Evolutionary conservation across 768 basidiomycete genomes (phyloP), one percentile per base, ranked within the genome.

Genomic region (Termitomyces eurrhizus): DNA sequence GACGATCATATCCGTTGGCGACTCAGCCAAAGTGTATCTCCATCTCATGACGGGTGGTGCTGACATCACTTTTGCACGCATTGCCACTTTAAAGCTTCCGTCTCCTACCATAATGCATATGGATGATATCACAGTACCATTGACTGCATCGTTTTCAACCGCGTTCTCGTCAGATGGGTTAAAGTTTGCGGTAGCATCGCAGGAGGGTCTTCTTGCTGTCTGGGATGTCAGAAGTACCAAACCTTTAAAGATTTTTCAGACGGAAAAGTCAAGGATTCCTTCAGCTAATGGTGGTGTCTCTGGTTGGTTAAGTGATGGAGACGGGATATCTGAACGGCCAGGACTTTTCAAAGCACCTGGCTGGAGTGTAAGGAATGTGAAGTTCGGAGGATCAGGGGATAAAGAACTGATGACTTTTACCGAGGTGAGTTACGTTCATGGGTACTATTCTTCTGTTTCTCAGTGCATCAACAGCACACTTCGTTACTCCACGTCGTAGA

Each of bases 401-500:
- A 82, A 83, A 62, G 95, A 96, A 72, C 72, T 95, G 1, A 84
- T 96, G 83, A 87, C 85, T 0, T 97, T 95, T 73, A 93, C 94
- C 16, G 94, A 95, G 85, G 93, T 93, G 62, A 57, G 83, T 64
- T 57, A 45, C 39, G 56, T 33, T 29, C 48, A 44, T 11, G 21
- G 50, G 80, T 75, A 11, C 33, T 29, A 37, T 24, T 3, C 46
- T 39, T 59, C 18, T 58, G 52, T 48, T 57, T 12, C 53, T 66
- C 26, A 71, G 62, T 35, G 18, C 24, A 21, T 52, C 18, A 12
- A 24, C 65, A 95, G 91, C 93, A 96, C 69, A 90, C 91, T 2
- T 88, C 83, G 35, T 73, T 89, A 41, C 70, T 96, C 8, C 95
- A 97, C 67, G 78, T 95, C 59, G 77, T 96, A 52, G 95, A 97